Evolutionary conservation across 2,329 filamentous ascomycete species (phyloP), one percentile per base, ranked within the genome.

Genomic region (Metarhizium rileyi): DNA sequence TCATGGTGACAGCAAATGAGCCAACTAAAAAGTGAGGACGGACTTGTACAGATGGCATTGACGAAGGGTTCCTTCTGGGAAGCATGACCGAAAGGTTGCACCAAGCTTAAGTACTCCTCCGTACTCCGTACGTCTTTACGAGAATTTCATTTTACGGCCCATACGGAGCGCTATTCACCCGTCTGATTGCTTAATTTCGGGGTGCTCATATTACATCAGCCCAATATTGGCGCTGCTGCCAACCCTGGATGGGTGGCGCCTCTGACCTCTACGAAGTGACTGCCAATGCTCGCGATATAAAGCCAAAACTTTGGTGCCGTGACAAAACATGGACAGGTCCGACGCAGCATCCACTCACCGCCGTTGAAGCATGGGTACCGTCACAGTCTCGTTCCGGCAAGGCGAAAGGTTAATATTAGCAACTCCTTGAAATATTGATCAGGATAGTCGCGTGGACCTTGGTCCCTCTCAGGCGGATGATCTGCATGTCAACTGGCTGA

Each of bases 401-500:
- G 25, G 14, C n/a, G 10, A 26, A 14, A 33, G 33, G 25, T 18
- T 18, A 27, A 22, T 28, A 30, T 47, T 22, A 42, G 46, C 46
- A 38, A 18, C 12, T 22, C 14, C 12, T 18, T 33, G 26, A 20
- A 33, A 16, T 44, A 6, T 4, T 42, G 38, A 40, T 38, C 8
- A 16, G 47, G 28, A 48, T 35, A 46, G 40, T 45, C 41, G 46
- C 33, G 18, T 38, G 47, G 30, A 38, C 38, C 44, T 30, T 25
- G 46, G 27, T 22, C n/a, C 23, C 25, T n/a, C 47, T 44, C 22
- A 30, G 38, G 44, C 26, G 33, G 47, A 48, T 50, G 51, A 53
- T 48, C 48, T 50, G 48, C 48, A 48, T 50, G 40, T 45, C 44
- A 47, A 53, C 41, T 45, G 35, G 33, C 30, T 44, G 49, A 50